Evolutionary conservation across 2,329 filamentous ascomycete genomes (phyloP).

Genomic region (Colletotrichum endophyticum): DNA sequence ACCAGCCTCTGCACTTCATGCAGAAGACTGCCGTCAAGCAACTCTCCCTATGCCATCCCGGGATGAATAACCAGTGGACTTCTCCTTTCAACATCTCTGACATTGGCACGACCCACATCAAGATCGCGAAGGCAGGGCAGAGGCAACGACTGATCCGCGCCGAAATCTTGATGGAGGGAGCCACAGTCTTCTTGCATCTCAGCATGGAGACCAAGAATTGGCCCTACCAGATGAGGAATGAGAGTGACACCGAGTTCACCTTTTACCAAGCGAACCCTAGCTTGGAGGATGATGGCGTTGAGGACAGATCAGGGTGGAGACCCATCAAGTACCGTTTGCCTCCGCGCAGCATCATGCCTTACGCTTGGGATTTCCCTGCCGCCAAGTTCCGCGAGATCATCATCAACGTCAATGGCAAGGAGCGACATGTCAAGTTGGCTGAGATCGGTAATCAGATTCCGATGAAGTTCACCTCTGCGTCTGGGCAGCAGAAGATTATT

Average conservation of each 20-base stretch:
- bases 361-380: conserved; percentile 98
- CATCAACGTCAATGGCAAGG: conserved; percentile 77
- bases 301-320: conserved; percentile 87
- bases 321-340: conserved; percentile 92
- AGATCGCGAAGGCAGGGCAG: conserved; percentile 88
- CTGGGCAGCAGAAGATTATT: conserved; percentile 82
- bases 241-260: conserved; percentile 94
- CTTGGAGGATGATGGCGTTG: conserved; percentile 85
- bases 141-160: conserved; percentile 86
- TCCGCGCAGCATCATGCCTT: conserved; percentile 97
- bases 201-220: conserved; percentile 92
- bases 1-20: conserved; percentile 89
- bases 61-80: conserved; percentile 96
- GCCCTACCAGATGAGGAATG: conserved; percentile 98
- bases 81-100: conserved; percentile 98
- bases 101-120: conserved; percentile 89
- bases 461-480: conserved; percentile 80
- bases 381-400: conserved; percentile 96
- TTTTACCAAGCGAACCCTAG: conserved; percentile 97
- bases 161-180: conserved; percentile 89
- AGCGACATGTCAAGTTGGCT: conserved; percentile 90
- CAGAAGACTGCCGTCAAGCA: conserved; percentile 86
- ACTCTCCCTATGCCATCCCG: conserved; percentile 89
- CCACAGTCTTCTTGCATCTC: conserved; percentile 91
- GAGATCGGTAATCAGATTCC: conserved; percentile 97